Conservation (phyloP, 2,329 filamentous ascomycete species). For the Aspergillus pseudoglaucus region DNA sequence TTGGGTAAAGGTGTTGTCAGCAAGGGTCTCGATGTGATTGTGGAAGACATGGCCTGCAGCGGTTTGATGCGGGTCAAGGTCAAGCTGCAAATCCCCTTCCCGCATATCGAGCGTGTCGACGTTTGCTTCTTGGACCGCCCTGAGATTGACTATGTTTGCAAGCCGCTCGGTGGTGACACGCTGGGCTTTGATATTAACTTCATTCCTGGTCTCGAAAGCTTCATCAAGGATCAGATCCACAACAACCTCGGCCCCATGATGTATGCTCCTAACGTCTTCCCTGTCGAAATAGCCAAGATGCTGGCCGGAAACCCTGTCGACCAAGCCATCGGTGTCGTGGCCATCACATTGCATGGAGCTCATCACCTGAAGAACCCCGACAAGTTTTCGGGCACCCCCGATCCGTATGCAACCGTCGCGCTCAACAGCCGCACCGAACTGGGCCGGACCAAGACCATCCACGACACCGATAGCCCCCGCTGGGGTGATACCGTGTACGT, state of each 20-base stretch:
- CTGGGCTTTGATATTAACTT: constrained; percentile 99
- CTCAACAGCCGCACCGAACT: constrained; percentile 77
- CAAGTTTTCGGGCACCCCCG: constrained; percentile 83
- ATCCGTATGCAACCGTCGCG: constrained; percentile 81
- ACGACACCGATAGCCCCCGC: constrained; percentile 75
- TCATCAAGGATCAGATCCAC: constrained; percentile 95
- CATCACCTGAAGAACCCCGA: constrained; percentile 91
- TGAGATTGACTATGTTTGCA: constrained; percentile 93
- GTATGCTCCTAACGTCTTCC: constrained; percentile 96
- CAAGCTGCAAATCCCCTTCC: constrained; percentile 93
- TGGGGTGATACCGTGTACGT: constrained; percentile 98
- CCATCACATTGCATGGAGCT: constrained; percentile 83
- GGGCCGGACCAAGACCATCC: constrained; percentile 80
- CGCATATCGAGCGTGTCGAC: constrained; percentile 89
- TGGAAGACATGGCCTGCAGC: constrained; percentile 94
- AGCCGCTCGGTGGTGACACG: constrained; percentile 88
- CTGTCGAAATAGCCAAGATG: constrained; percentile 98
- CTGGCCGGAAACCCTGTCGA: constrained; percentile 88
- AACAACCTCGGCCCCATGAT: constrained; percentile 92
- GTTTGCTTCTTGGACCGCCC: constrained; percentile 90
- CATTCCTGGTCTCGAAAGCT: constrained; percentile 85
- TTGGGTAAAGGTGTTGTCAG: constrained; percentile 95
- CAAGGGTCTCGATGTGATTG: constrained; percentile 94
- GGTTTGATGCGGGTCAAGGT: constrained; percentile 96
- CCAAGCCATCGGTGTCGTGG: constrained; percentile 89